A percentile compares a stretch with the other conserved stretches of the same genome.
Evolutionary conservation across 2,329 filamentous ascomycete genomes (phyloP).

Genomic region (Colletotrichum limetticola): DNA sequence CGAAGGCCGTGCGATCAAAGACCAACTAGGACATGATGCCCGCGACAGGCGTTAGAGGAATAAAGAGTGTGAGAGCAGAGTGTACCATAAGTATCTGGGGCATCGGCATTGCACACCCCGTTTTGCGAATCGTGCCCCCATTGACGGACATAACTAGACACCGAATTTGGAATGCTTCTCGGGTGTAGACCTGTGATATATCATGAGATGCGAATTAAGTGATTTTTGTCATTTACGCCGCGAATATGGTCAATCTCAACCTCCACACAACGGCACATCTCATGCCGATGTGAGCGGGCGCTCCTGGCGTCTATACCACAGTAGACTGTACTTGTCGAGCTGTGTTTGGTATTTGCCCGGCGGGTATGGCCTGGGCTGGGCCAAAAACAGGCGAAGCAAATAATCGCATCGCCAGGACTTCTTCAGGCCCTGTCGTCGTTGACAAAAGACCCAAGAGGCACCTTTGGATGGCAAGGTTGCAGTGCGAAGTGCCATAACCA

Average conservation of each 20-base stretch:
- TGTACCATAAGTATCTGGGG: not conserved
- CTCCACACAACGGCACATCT: not conserved
- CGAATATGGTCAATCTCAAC: not conserved
- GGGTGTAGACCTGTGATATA: too few relatives aligned
- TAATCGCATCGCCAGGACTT: not conserved
- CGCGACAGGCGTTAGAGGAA: not conserved
- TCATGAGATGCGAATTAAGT: too few relatives aligned
- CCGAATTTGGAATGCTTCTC: too few relatives aligned
- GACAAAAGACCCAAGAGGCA: not conserved
- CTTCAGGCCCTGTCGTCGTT: not conserved
- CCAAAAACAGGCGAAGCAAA: conserved; percentile 14
- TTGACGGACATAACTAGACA: not conserved
- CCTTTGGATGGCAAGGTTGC: conserved; percentile 11
- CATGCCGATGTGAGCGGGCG: not conserved
- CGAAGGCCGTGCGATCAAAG: conserved; percentile 15
- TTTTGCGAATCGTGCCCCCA: conserved; percentile 8
- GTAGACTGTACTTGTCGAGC: too few relatives aligned
- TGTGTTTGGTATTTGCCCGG: conserved; percentile 1
- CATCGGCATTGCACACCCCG: not conserved
- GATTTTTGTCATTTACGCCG: too few relatives aligned
- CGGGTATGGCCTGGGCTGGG: not conserved
- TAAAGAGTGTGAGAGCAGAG: not conserved
- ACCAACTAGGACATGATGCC: conserved; percentile 7
- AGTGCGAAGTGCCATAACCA: conserved; percentile 16
- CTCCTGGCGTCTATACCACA: not conserved